These are phyloP conservation scores for Phyllosticta citrichinensis DNA, from an alignment of 2,329 filamentous ascomycete genomes.

Conservation along the genomic window DNA sequence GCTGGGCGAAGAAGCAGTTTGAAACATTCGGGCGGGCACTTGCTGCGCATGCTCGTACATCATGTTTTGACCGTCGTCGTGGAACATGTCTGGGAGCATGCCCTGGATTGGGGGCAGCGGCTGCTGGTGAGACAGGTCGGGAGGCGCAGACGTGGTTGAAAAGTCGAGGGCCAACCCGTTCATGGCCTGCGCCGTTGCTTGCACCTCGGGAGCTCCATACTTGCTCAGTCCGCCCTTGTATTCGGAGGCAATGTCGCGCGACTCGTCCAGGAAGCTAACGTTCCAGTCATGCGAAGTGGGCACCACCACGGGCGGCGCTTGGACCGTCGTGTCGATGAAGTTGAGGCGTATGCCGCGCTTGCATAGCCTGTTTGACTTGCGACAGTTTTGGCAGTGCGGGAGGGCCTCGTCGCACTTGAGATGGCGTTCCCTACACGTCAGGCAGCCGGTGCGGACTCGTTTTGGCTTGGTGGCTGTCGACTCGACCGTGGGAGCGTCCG, in stretches of 20 bases:
- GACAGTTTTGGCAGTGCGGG: slow-evolving; percentile 65
- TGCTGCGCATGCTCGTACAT: slow-evolving; percentile 29
- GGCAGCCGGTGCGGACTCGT: slow-evolving; percentile 77
- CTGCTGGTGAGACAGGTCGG: slow-evolving; percentile 30
- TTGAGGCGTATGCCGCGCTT: slow-evolving; percentile 80
- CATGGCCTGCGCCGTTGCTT: slow-evolving; percentile 13
- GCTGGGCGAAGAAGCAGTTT: slow-evolving; percentile 17
- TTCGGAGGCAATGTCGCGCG: slow-evolving; percentile 78
- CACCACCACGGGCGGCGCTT: slow-evolving; percentile 55
- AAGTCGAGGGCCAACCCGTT: slow-evolving; percentile 23
- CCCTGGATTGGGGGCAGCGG: slow-evolving; percentile 43
- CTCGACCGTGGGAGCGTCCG: slow-evolving; percentile 11
- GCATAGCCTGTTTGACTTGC: slow-evolving; percentile 76
- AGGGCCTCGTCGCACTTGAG: slow-evolving; percentile 78
- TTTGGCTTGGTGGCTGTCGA: slow-evolving; percentile 53
- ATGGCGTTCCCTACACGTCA: slow-evolving; percentile 83
- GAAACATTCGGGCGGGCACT: slow-evolving; percentile 19
- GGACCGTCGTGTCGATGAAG: slow-evolving; percentile 76
- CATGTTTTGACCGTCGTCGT: slow-evolving; percentile 32
- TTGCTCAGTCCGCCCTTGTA: slow-evolving; percentile 69
- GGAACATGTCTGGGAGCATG: slow-evolving; percentile 37
- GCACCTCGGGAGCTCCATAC: slow-evolving; percentile 49
- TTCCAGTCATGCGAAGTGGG: slow-evolving; percentile 55
- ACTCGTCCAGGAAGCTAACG: slow-evolving; percentile 79
- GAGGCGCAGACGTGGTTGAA: slow-evolving; percentile 14